Conservation (phyloP, 2,329 filamentous ascomycete genomes). For the Alternaria atra region DNA sequence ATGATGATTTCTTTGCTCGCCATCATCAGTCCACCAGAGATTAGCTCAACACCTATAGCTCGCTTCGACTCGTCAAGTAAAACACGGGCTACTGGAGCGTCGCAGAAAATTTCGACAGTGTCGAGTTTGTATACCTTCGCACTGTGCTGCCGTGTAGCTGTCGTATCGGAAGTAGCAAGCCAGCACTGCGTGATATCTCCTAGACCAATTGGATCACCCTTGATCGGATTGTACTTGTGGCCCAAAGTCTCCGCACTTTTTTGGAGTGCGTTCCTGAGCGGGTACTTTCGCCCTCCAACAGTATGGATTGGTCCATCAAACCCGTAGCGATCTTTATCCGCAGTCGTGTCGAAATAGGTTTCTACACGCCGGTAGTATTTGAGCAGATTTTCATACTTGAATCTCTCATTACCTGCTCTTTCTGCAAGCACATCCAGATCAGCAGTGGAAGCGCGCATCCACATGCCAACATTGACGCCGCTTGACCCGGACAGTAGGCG, state of each 20-base stretch:
- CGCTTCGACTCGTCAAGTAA: constrained; percentile 21
- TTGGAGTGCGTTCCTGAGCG: constrained; percentile 18
- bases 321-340: constrained; percentile 20
- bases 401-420: constrained; percentile 22
- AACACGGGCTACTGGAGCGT: constrained; percentile 21
- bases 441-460: constrained; percentile 25
- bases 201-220: constrained; percentile 26
- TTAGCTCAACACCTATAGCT: constrained; percentile 39
- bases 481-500: constrained; percentile 27
- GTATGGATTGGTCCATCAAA: constrained; percentile 31
- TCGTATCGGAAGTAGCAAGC: constrained; percentile 20
- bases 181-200: constrained; percentile 22
- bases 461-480: constrained; percentile 25
- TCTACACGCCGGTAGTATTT: constrained; percentile 25
- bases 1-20: constrained; percentile 54
- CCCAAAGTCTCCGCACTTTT: constrained; percentile 19
- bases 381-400: constrained; percentile 25
- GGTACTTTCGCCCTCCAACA: constrained; percentile 24
- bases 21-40: not conserved
- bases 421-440: constrained; percentile 25
- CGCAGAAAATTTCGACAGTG: constrained; percentile 15
- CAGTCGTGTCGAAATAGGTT: constrained; percentile 21
- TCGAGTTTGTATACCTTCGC: constrained; percentile 28
- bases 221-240: constrained; percentile 17
- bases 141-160: constrained; percentile 27